These are phyloP conservation scores for Alisma plantagoaquatica DNA, from an alignment of 106 monocot species.

Conservation along the genomic window DNA sequence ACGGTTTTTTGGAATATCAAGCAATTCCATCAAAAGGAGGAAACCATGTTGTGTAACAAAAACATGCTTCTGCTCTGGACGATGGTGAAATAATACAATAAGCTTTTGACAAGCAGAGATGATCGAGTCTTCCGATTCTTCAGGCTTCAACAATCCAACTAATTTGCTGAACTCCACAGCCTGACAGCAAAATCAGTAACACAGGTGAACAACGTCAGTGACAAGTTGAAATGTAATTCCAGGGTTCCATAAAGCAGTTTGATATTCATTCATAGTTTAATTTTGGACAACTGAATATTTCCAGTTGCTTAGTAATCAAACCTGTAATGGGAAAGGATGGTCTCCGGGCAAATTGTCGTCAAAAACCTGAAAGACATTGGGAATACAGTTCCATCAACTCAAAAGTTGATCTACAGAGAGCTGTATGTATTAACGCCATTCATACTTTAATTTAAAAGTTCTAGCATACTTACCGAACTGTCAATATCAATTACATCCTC, in stretches of 20 bases:
- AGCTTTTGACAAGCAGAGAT: constrained; percentile 84
- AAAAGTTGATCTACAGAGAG: neutral
- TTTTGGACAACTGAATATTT: neutral
- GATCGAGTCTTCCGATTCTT: constrained; percentile 68
- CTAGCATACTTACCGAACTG: constrained; percentile 34
- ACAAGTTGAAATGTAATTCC: too few species aligned
- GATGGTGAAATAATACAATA: constrained; percentile 47
- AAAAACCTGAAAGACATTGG: constrained; percentile 52
- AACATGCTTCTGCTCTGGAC: constrained; percentile 70
- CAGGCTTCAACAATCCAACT: constrained; percentile 63
- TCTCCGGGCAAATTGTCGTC: constrained; percentile 78
- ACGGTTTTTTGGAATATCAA: constrained; percentile 65
- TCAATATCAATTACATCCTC: constrained; percentile 80
- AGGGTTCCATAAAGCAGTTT: too few species aligned
- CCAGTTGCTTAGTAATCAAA: constrained; percentile 8
- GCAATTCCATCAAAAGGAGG: constrained; percentile 70
- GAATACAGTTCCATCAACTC: neutral
- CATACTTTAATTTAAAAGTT: neutral
- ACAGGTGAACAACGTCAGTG: too few species aligned
- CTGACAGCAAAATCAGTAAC: constrained; percentile 25
- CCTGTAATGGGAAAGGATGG: constrained; percentile 75
- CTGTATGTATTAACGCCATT: neutral
- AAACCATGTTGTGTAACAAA: constrained; percentile 82
- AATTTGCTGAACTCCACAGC: constrained; percentile 78
- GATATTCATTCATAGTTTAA: too few species aligned